Base-by-base conservation (phyloP, 2,329 filamentous ascomycete genomes). In the Trichoderma citrinoviride region DNA sequence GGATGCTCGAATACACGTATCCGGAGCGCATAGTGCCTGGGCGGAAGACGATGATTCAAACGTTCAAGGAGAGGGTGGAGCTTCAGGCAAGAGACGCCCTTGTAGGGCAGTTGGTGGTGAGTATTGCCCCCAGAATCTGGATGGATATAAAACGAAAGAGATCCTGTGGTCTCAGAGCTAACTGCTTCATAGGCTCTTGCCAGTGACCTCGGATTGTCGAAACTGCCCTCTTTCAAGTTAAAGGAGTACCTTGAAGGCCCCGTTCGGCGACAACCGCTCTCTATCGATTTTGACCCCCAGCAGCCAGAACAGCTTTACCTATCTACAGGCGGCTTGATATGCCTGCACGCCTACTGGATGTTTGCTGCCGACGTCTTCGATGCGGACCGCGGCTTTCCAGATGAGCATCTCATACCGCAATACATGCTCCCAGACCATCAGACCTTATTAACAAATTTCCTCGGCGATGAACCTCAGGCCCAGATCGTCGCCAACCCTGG, bases 81-180 rank as follows among this genome's bases (percentile, higher is more conserved):
- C 76, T 92, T 37, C 82, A 86, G 65, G 83, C 83, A 17, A 82
- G 85, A 65, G 86, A 91, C 67, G 83, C 85, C 7, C 83, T 90
- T 53, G 82, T 91, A n/a, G 90, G 90, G 0, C 88, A 93, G 71
- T 77, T 93, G 25, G 87, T 88, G 67, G 87, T 89, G 77, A 75
- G 84, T 37, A 7, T 25, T 29, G 2, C 12, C 2, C 12, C 3
- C 2, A 21, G n/a, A 25, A 5, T n/a, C 8, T 14, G 15, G 5
- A 23, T 33, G 23, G 17, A 33, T 5, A 14, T 56, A 8, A 10
- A 2, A 46, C 12, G 23, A 17, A 10, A 14, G 8, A 14, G 10
- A 37, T 37, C 3, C 8, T 23, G 3, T 64, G 10, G 14, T 14
- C 10, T 5, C 4, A 7, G n/a, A 25, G 29, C 21, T 52, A 37